These are phyloP conservation scores for Chlorella sorokiniana DNA, from an alignment of 139 green algal species.

Conservation along the genomic window DNA sequence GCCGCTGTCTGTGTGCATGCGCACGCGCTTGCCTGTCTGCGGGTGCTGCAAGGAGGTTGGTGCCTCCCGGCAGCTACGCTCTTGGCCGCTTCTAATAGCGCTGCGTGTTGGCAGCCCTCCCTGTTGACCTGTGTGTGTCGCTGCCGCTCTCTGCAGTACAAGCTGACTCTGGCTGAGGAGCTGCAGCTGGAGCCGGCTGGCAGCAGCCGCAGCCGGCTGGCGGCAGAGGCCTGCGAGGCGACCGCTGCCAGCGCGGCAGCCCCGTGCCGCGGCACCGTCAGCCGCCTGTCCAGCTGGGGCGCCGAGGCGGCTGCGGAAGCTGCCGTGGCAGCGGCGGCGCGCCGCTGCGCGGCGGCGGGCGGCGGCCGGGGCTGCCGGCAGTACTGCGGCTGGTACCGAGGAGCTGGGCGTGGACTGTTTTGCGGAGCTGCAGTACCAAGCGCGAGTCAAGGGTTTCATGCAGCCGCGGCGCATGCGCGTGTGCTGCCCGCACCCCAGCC, in stretches of 20 bases:
- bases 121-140: background rate
- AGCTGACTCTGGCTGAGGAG: slow-evolving; percentile 11
- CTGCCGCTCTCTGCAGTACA: slow-evolving; percentile 28
- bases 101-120: no score
- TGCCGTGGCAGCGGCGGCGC: background rate
- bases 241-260: background rate
- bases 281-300: slow-evolving; percentile 8
- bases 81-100: no score
- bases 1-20: background rate
- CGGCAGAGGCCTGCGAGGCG: background rate
- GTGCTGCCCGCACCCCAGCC: slow-evolving; percentile 20
- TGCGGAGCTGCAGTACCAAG: slow-evolving; percentile 46
- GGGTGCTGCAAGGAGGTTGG: background rate
- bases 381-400: background rate
- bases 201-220: background rate
- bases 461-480: slow-evolving; percentile 51
- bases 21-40: background rate
- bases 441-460: slow-evolving; percentile 58
- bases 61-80: no score
- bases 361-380: background rate
- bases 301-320: slow-evolving; percentile 11
- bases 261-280: background rate
- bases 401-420: slow-evolving; percentile 17
- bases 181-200: slow-evolving; percentile 3
- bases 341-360: background rate